These are phyloP conservation scores for Flaveria floridana DNA, from an alignment of 140 eudicot genomes.

Conservation along the genomic window DNA sequence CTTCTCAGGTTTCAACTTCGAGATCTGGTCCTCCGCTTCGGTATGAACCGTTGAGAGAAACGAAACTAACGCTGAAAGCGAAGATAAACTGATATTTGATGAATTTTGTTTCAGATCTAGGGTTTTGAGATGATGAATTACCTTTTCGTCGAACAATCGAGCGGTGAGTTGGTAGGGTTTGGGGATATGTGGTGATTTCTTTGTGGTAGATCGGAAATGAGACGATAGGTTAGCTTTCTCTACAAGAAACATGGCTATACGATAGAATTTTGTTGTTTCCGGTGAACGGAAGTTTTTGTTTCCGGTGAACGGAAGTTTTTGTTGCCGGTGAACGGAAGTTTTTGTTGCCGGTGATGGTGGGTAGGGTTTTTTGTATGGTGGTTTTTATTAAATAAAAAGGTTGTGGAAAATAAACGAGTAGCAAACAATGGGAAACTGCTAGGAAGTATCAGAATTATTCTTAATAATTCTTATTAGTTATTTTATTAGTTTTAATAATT, in stretches of 20 bases:
- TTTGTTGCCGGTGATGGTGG: slow-evolving; percentile 26
- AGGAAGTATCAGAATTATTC: slow-evolving; percentile 8
- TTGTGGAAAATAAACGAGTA: slow-evolving; percentile 25
- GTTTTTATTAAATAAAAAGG: slow-evolving; percentile 21
- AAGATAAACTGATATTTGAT: slow-evolving; percentile 23
- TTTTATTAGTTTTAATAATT: too few species aligned
- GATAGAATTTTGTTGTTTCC: neutral
- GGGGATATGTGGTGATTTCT: slow-evolving; percentile 26
- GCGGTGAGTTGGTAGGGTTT: slow-evolving; percentile 39
- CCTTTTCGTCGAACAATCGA: slow-evolving; percentile 35
- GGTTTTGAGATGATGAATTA: slow-evolving; percentile 30
- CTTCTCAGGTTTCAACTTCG: slow-evolving; percentile 24
- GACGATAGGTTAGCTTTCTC: slow-evolving; percentile 34
- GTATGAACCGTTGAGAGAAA: slow-evolving; percentile 38
- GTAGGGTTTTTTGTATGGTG: neutral
- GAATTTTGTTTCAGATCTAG: slow-evolving; percentile 18
- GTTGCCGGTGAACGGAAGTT: neutral
- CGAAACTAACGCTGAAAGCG: slow-evolving; percentile 36
- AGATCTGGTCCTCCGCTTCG: slow-evolving; percentile 40
- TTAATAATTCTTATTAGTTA: too few species aligned
- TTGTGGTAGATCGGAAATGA: slow-evolving; percentile 35
- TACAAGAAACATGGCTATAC: slow-evolving; percentile 34
- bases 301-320: slow-evolving; percentile 16
- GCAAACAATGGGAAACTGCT: slow-evolving; percentile 12
- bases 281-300: slow-evolving; percentile 17